These are phyloP conservation scores for Henckelia pumila DNA, from an alignment of 257 asterid species.

Conservation along the genomic window DNA sequence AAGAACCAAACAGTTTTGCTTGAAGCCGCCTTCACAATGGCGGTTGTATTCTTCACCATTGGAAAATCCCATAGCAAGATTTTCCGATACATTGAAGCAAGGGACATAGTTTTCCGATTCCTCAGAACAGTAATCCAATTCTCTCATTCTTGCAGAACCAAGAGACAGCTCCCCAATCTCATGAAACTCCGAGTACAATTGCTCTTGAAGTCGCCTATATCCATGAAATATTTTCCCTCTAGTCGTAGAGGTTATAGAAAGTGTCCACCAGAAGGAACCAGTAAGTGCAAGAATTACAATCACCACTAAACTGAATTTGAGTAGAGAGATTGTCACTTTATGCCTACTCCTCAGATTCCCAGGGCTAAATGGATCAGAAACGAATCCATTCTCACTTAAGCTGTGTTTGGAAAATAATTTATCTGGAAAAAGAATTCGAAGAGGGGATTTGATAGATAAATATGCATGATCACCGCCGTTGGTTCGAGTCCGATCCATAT, in stretches of 20 bases:
- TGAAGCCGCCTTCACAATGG: constrained; percentile 50
- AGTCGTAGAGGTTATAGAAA: constrained; percentile 66
- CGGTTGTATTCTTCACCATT: constrained; percentile 71
- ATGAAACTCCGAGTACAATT: constrained; percentile 71
- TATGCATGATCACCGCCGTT: constrained; percentile 42
- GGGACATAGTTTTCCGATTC: constrained; percentile 84
- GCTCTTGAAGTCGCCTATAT: constrained; percentile 82
- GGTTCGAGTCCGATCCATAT: constrained; percentile 43
- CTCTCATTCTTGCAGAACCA: constrained; percentile 61
- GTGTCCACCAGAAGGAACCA: constrained; percentile 95
- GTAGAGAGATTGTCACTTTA: constrained; percentile 47
- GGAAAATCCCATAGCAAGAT: constrained; percentile 63
- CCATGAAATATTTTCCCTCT: constrained; percentile 77
- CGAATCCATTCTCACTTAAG: constrained; percentile 59
- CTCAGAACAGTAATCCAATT: constrained; percentile 70
- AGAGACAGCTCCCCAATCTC: constrained; percentile 89
- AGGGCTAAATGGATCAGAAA: constrained; percentile 65
- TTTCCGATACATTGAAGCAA: constrained; percentile 81
- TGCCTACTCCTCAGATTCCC: constrained; percentile 59
- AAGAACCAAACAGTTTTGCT: constrained; percentile 79
- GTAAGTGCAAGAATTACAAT: constrained; percentile 78
- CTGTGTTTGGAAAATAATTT: constrained; percentile 55
- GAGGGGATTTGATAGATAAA: constrained; percentile 50
- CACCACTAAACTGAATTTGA: constrained; percentile 69
- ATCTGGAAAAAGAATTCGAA: constrained; percentile 51